Base-by-base conservation (phyloP, 768 basidiomycete genomes). In the Boletus tylopilopsis region DNA sequence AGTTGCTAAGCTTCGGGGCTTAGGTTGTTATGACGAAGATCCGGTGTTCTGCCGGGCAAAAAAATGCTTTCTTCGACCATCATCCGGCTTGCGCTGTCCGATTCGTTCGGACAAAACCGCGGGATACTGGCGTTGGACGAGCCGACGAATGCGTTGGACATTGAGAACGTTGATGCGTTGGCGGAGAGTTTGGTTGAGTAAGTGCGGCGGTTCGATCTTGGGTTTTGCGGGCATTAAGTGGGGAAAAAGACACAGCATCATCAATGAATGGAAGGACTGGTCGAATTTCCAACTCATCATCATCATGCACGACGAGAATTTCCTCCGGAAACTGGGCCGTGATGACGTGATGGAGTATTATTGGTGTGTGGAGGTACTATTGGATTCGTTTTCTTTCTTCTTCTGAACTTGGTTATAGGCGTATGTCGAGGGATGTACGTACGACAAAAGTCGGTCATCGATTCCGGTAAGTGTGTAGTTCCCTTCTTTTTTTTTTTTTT, bases 21-120 rank as follows among this genome's bases (percentile, higher is more conserved):
- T 22, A 95, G 93, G 93, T 97, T 50, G 95, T 98, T 56, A 98
- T 99, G 95, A 91, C 88, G 45, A 99, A 99, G 73, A 94, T 97
- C 66, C 89, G 96, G 55, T 99, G 96, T 71, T 94, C 90, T 15
- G 96, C 96, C 1, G 96, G 96, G 0, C 96, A 99, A 71, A 99
- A n/a, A 99, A 72, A 97, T 98, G 80, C 73, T 99, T 50, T 96
- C 95, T 10, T 94, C 91, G 19, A 97, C 98, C 68, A 92, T 98
- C 70, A 98, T 99, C 61, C 85, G 96, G 6, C 82, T 99, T 30
- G 96, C 96, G 4, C 77, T 99, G 23, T 95, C 95, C 6, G 96
- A 99, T 64, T 95, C 93, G 3, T 98, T 99, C 61, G 93, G 93
- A 3, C 90, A 94, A 66, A 96, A 95, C 58, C 98, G 96, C 68